Conservation (phyloP, 345 rosid species). For the Moricandia arvensis region DNA sequence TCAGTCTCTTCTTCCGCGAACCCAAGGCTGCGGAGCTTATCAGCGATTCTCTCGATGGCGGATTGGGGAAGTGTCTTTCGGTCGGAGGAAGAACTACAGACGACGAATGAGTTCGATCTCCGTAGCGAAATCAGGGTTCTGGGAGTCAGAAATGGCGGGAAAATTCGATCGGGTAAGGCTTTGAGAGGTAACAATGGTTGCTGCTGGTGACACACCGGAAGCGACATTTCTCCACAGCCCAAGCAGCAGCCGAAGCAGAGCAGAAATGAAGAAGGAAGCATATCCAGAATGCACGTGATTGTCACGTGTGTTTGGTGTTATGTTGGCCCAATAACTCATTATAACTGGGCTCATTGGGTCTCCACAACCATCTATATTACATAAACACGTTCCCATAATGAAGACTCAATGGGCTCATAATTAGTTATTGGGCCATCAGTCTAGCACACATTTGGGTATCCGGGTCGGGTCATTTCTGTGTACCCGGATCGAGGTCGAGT, state of each 20-base stretch:
- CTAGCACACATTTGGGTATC: background rate
- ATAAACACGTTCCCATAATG: too few species aligned
- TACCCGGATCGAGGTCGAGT: constrained; percentile 1
- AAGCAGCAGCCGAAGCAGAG: background rate
- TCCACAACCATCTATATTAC: too few species aligned
- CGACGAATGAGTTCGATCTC: constrained; percentile 29
- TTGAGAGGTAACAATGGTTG: constrained; percentile 33
- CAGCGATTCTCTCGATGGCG: constrained; percentile 85
- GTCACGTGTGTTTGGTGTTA: background rate
- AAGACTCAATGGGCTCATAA: constrained; percentile 1
- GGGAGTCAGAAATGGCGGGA: constrained; percentile 22
- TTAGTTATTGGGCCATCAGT: background rate
- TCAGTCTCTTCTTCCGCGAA: constrained; percentile 43
- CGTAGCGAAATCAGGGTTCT: background rate
- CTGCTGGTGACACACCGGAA: constrained; percentile 33
- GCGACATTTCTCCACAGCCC: constrained; percentile 43
- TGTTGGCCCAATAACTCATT: background rate
- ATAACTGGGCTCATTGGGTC: background rate
- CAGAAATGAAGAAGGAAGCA: background rate
- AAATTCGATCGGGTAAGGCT: constrained; percentile 31
- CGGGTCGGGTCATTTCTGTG: constrained; percentile 16
- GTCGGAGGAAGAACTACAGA: constrained; percentile 40
- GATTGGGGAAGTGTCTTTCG: constrained; percentile 52
- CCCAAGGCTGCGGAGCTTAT: constrained; percentile 92
- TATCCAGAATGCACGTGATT: constrained; percentile 12